Base-by-base conservation (phyloP, 495 filamentous ascomycete genomes). In the Hyaloscypha finlandica region DNA sequence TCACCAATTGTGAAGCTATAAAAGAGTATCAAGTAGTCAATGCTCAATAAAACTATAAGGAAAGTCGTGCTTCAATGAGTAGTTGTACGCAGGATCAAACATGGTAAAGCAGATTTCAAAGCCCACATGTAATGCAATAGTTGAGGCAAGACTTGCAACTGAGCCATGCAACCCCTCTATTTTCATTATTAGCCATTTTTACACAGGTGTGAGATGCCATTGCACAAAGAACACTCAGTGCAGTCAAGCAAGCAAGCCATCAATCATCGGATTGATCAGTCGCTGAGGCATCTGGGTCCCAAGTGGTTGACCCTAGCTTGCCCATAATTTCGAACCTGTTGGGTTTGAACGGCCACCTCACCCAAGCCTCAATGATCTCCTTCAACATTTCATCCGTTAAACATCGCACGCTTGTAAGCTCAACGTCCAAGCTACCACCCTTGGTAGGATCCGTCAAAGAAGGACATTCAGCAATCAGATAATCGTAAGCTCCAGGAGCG, bases 321-420 rank as follows among this genome's bases (percentile, higher is more conserved):
- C 61, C 68, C 6, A 85, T 67, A 39, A 86, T 64, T 54, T 84
- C 78, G 30, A 64, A 16, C 45, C 79, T 80, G 4, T 51, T 63
- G 1, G 84, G 83, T n/a, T 72, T 71, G 58, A 87, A 89, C n/a
- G 86, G 86, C 86, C 87, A 90, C 35, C 77, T 72, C 74, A 81
- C 76, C 81, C 83, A 90, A 12, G 79, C 78, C 65, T 80, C 75
- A 2, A 80, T 35, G 6, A 89, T 70, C 54, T 83, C 81, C n/a
- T 80, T 71, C 48, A 83, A 68, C 76, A 88, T 83, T 29, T 67
- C 66, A 61, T 73, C 65, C 25, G 74, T 80, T 25, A 89, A 58
- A 25, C 70, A 68, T n/a, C 87, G 71, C 19, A 78, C 65, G 8
- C 73, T 68, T 29, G 84, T 66, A 59, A 78, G 64, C 11, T 74